Percentiles rank a stretch among this genome's conserved stretches.
phyloP scores from a whole-genome alignment of 2,329 filamentous ascomycete species.

The Sordariomycetes sp. region DNA sequence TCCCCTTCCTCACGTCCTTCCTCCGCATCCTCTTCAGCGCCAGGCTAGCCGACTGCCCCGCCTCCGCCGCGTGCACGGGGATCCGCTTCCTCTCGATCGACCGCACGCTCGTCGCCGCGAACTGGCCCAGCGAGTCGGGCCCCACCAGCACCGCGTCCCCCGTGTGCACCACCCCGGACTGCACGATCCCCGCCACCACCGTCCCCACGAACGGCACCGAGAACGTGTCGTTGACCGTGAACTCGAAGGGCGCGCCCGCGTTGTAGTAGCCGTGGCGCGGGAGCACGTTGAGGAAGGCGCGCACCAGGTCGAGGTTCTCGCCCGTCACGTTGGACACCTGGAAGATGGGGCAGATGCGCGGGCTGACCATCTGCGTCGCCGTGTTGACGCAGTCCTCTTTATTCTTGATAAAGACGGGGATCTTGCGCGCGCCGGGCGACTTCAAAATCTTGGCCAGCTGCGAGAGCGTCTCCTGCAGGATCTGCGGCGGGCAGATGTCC shows the following conservation, averaged over 20 bases:
- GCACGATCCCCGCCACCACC: constrained; percentile 89
- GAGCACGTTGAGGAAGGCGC: constrained; percentile 88
- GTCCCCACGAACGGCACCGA: constrained; percentile 96
- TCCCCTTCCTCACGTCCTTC: constrained; percentile 92
- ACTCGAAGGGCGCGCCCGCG: constrained; percentile 78
- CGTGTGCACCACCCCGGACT: constrained; percentile 74
- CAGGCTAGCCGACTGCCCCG: constrained; percentile 87
- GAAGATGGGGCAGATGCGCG: constrained; percentile 93
- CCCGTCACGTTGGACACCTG: constrained; percentile 98
- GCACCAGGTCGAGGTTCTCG: constrained; percentile 78
- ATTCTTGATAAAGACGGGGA: constrained; percentile 89
- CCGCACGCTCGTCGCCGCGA: constrained; percentile 74
- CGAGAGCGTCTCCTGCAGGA: constrained; percentile 83
- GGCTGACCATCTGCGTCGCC: constrained; percentile 88
- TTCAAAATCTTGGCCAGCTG: constrained; percentile 91
- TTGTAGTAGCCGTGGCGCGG: constrained; percentile 93
- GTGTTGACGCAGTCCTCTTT: constrained; percentile 90
- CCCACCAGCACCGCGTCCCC: constrained; percentile 87
- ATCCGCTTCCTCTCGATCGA: constrained; percentile 95
- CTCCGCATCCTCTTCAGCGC: constrained; percentile 78
- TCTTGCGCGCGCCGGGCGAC: constrained; percentile 85
- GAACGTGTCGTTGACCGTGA: constrained; percentile 95
- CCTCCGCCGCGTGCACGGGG: constrained; percentile 73
- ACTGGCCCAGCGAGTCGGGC: constrained; percentile 83
- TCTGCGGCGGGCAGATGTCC: constrained; percentile 93